Percentiles rank a stretch among this genome's conserved stretches.
These are phyloP conservation scores for Rutstroemia sp. DNA, from an alignment of 2,329 filamentous ascomycete species.

Conservation along the genomic window DNA sequence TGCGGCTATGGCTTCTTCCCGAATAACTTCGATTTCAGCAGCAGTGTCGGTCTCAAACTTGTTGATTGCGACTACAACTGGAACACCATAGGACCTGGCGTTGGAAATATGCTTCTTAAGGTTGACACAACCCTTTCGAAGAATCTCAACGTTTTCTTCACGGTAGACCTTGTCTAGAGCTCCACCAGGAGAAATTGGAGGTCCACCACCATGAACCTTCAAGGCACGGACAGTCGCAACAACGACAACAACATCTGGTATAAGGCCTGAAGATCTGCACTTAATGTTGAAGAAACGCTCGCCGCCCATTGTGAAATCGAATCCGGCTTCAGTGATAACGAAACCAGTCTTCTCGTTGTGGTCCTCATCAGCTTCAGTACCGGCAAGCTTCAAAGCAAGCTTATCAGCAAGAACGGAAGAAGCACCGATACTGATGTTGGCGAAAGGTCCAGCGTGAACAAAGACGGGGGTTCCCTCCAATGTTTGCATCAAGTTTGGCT, in stretches of 20 bases:
- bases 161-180: conserved; percentile 82
- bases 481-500: conserved; percentile 98
- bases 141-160: conserved; percentile 86
- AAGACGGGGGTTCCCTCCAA: conserved; percentile 96
- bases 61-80: conserved; percentile 96
- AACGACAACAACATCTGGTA: conserved; percentile 88
- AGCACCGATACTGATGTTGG: conserved; percentile 96
- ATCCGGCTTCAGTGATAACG: conserved; percentile 93
- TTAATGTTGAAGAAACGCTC: conserved; percentile 99
- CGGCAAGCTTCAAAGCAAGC: conserved; percentile 89
- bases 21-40: conserved; percentile 81
- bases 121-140: conserved; percentile 87
- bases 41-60: conserved; percentile 91
- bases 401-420: conserved; percentile 93
- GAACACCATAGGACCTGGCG: conserved; percentile 80
- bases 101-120: conserved; percentile 92
- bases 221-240: conserved; percentile 92
- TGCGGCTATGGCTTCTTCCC: conserved; percentile 83
- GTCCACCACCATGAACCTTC: conserved; percentile 94
- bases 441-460: conserved; percentile 94
- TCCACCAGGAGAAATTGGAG: conserved; percentile 83
- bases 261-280: conserved; percentile 86
- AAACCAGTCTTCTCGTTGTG: conserved; percentile 78
- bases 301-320: conserved; percentile 99
- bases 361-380: conserved; percentile 87